Conservation (phyloP, 371 early-diverging fungal genomes). For the Mucor ambiguus region DNA sequence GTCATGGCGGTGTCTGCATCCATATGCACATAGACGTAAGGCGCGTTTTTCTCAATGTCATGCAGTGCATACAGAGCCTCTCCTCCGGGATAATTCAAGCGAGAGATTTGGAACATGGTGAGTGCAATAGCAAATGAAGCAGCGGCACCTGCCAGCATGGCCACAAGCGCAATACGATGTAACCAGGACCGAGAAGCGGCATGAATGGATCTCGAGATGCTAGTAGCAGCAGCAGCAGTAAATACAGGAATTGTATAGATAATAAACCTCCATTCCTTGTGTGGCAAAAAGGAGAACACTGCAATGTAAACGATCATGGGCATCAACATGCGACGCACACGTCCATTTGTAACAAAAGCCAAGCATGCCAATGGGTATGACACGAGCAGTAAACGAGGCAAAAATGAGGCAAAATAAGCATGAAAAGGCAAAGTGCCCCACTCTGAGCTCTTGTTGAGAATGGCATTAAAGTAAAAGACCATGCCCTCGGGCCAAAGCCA, state of each 20-base stretch:
- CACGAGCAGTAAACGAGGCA: slow-evolving; percentile 78
- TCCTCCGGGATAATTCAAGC: slow-evolving; percentile 91
- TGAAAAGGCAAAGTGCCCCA: slow-evolving; percentile 88
- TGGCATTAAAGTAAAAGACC: slow-evolving; percentile 87
- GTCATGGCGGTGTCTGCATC: slow-evolving; percentile 86
- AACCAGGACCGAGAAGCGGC: slow-evolving; percentile 18
- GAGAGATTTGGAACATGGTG: slow-evolving; percentile 64
- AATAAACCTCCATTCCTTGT: slow-evolving; percentile 98
- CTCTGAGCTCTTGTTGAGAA: slow-evolving; percentile 73
- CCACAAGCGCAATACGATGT: slow-evolving; percentile 12
- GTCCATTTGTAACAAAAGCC: slow-evolving; percentile 41
- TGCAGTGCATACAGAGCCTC: slow-evolving; percentile 72
- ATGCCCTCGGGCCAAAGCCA: slow-evolving; percentile 85
- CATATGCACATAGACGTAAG: slow-evolving; percentile 68
- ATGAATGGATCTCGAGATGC: slow-evolving; percentile 32
- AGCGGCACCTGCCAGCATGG: slow-evolving; percentile 26
- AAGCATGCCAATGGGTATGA: slow-evolving; percentile 67
- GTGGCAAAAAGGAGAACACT: slow-evolving; percentile 78
- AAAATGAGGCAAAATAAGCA: slow-evolving; percentile 67
- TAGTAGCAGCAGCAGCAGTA: slow-evolving; percentile 73
- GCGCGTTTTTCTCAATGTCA: slow-evolving; percentile 34
- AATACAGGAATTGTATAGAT: slow-evolving; percentile 86
- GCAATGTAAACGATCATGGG: slow-evolving; percentile 63
- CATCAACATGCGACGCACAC: slow-evolving; percentile 55
- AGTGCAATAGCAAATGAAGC: slow-evolving; percentile 43